These are phyloP conservation scores for Podaxis sp. DNA, from an alignment of 768 basidiomycete species.

Conservation along the genomic window DNA sequence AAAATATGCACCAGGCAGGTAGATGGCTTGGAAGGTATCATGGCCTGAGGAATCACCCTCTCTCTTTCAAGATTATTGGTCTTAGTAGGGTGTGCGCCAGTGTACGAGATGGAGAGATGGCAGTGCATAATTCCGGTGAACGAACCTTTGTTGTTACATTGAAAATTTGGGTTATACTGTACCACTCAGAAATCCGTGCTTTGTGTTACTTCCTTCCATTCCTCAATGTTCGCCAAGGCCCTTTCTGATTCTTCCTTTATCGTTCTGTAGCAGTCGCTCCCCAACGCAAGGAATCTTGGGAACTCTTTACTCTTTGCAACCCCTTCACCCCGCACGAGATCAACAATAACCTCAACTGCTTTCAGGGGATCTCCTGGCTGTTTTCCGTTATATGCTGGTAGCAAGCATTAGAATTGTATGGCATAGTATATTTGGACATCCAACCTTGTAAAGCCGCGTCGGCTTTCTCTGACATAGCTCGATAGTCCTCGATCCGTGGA, in stretches of 20 bases:
- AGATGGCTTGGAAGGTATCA: too few relatives aligned
- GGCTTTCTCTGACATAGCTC: slow-evolving; percentile 22
- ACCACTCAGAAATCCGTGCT: slow-evolving; percentile 23
- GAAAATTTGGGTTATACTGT: background rate
- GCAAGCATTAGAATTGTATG: background rate
- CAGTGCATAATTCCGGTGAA: too few relatives aligned
- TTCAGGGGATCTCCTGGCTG: slow-evolving; percentile 38
- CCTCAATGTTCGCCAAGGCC: slow-evolving; percentile 23
- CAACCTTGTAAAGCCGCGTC: slow-evolving; percentile 29
- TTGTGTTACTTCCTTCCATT: slow-evolving; percentile 31
- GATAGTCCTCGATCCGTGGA: slow-evolving; percentile 34
- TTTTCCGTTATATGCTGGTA: slow-evolving; percentile 30
- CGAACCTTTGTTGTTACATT: too few relatives aligned
- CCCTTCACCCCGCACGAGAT: slow-evolving; percentile 32
- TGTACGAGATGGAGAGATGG: too few relatives aligned
- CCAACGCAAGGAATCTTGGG: slow-evolving; percentile 28
- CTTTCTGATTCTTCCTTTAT: slow-evolving; percentile 22
- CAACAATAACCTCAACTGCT: slow-evolving; percentile 33
- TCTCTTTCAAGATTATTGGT: too few relatives aligned
- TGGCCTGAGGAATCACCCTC: too few relatives aligned
- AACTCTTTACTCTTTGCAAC: slow-evolving; percentile 30
- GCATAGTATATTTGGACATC: background rate
- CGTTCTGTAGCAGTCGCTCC: slow-evolving; percentile 29
- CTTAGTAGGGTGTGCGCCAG: too few relatives aligned
- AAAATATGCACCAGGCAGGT: too few relatives aligned